Percentiles rank a stretch among this genome's conserved stretches.
phyloP scores from a whole-genome alignment of 2,329 filamentous ascomycete genomes.

The Stagonosporopsis rhizophila region DNA sequence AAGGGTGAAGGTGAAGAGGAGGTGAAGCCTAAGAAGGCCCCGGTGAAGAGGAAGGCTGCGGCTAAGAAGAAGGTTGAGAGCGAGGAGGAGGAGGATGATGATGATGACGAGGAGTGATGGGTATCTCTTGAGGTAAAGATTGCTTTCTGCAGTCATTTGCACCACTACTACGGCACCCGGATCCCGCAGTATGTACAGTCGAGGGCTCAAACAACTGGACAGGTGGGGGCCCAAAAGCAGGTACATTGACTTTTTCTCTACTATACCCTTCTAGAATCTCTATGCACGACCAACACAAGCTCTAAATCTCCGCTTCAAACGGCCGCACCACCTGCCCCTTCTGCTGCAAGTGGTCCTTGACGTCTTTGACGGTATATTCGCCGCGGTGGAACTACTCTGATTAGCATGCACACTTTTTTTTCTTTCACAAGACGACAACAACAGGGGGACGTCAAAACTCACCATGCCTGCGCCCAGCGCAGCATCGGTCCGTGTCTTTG shows the following conservation, averaged over 20 bases:
- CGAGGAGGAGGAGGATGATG: constrained; percentile 23
- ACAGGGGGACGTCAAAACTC: no score
- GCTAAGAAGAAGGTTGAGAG: constrained; percentile 28
- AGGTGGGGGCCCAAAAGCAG: background rate
- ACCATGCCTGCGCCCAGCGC: constrained; percentile 93
- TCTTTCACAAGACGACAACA: no score
- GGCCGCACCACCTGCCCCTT: constrained; percentile 80
- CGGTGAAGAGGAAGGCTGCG: constrained; percentile 22
- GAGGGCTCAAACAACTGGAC: background rate
- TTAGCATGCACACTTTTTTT: no score
- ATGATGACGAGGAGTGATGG: constrained; percentile 20
- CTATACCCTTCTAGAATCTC: background rate
- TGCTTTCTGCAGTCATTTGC: no score
- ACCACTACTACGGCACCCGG: background rate
- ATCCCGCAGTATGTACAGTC: background rate
- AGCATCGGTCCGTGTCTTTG: constrained; percentile 84
- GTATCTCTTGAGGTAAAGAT: background rate
- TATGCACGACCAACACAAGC: background rate
- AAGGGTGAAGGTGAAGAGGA: constrained; percentile 1
- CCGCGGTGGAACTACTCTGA: constrained; percentile 79
- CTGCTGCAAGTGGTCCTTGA: constrained; percentile 80
- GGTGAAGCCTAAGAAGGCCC: constrained; percentile 1
- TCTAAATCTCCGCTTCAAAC: constrained; percentile 63
- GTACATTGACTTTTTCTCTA: constrained; percentile 1
- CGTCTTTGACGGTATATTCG: constrained; percentile 92